Conservation (phyloP, 2,329 filamentous ascomycete species). For the Fusarium chuoi region DNA sequence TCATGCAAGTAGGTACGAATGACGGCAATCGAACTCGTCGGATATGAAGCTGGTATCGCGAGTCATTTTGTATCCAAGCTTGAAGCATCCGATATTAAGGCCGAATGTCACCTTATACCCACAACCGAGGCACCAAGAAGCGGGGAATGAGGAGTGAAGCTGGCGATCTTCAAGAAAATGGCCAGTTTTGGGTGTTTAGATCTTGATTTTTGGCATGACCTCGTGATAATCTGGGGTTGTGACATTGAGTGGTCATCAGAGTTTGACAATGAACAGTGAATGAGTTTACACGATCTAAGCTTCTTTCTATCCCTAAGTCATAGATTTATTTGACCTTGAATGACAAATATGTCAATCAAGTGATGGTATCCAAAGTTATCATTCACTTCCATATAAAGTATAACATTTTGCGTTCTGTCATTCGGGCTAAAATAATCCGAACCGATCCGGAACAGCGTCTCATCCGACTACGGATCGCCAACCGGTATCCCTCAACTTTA, state of each 20-base stretch:
- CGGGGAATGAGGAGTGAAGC: not conserved
- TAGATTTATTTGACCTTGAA: not conserved
- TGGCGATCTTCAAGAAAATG: not conserved
- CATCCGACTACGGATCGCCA: not conserved
- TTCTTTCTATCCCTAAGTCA: not conserved
- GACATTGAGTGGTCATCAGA: not conserved
- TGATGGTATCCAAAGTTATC: accelerated
- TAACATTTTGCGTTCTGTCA: not conserved
- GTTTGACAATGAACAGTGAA: not conserved
- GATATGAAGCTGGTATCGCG: not conserved
- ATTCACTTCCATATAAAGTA: not conserved
- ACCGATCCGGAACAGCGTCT: not conserved
- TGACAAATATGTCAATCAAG: too few relatives aligned
- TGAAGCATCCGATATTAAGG: not conserved
- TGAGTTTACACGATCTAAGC: not conserved
- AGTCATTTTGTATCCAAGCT: not conserved
- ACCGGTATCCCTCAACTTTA: not conserved
- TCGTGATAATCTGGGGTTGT: not conserved
- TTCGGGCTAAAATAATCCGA: not conserved
- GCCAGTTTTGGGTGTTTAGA: not conserved
- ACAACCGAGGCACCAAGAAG: not conserved
- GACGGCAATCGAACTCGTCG: not conserved
- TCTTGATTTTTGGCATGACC: not conserved
- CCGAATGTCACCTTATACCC: not conserved
- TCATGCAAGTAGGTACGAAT: not conserved